These are phyloP conservation scores for Physocladia obscura DNA, from an alignment of 192 early-diverging fungal species.

Conservation along the genomic window DNA sequence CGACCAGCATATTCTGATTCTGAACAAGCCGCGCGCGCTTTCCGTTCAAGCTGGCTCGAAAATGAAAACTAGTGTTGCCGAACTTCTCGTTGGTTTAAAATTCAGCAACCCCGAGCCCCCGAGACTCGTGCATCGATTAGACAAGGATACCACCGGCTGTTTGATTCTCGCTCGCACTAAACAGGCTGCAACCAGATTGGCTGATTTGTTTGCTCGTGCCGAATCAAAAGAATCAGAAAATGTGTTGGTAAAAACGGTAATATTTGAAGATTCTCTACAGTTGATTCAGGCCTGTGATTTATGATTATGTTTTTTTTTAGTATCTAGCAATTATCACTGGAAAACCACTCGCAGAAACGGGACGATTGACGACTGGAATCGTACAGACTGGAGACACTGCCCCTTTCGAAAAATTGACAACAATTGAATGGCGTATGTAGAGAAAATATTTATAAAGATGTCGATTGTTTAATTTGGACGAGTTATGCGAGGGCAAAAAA, in stretches of 20 bases:
- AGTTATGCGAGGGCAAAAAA: too few relatives aligned
- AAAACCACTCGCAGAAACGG: background rate
- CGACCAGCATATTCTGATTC: conserved; percentile 43
- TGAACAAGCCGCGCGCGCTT: conserved; percentile 47
- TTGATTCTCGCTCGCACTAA: conserved; percentile 49
- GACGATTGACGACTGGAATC: conserved; percentile 39
- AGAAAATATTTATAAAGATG: too few relatives aligned
- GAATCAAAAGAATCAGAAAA: too few relatives aligned
- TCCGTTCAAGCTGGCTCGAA: conserved; percentile 54
- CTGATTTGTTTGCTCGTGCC: conserved; percentile 40
- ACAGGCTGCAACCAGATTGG: conserved; percentile 33
- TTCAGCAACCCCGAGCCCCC: conserved; percentile 31
- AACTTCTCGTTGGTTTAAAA: conserved; percentile 38
- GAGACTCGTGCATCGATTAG: conserved; percentile 50
- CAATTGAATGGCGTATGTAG: conserved; percentile 45
- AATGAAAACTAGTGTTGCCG: conserved; percentile 27
- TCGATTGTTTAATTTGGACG: too few relatives aligned
- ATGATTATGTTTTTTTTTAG: background rate
- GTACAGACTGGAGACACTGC: conserved; percentile 15
- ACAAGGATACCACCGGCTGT: conserved; percentile 53
- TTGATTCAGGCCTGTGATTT: background rate
- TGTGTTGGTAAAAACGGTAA: too few relatives aligned
- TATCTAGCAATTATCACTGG: conserved; percentile 17
- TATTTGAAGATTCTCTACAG: too few relatives aligned
- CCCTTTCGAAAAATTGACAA: conserved; percentile 33